These are phyloP conservation scores for Durotheca rogersii DNA, from an alignment of 495 filamentous ascomycete genomes.

Conservation along the genomic window DNA sequence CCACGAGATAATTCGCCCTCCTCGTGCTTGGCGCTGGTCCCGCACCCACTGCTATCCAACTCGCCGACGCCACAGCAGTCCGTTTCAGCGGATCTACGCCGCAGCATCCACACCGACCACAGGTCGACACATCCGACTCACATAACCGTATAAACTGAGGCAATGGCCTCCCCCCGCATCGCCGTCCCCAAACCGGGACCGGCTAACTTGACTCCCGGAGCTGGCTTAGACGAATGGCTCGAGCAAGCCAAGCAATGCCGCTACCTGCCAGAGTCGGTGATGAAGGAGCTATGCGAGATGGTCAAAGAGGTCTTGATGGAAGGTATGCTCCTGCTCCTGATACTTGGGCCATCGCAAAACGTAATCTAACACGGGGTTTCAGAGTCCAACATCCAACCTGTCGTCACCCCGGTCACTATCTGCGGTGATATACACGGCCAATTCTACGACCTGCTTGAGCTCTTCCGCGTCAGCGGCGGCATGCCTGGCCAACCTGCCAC, in stretches of 20 bases:
- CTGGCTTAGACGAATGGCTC: slow-evolving; percentile 94
- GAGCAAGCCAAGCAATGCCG: slow-evolving; percentile 94
- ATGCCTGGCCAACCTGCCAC: slow-evolving; percentile 79
- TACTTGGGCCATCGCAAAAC: background rate
- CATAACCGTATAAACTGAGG: background rate
- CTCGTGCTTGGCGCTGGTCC: background rate
- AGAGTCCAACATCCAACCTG: slow-evolving; percentile 98
- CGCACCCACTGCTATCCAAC: background rate
- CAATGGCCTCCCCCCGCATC: slow-evolving; percentile 27
- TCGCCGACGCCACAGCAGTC: background rate
- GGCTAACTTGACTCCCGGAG: slow-evolving; percentile 75
- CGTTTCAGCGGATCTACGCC: background rate
- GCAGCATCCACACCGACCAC: background rate
- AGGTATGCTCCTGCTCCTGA: slow-evolving; percentile 52
- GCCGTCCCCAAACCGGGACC: slow-evolving; percentile 83
- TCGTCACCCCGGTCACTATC: slow-evolving; percentile 93
- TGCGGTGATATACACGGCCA: slow-evolving; percentile 99
- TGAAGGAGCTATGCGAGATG: slow-evolving; percentile 98
- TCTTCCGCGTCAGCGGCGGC: slow-evolving; percentile 93
- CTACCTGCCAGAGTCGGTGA: slow-evolving; percentile 89
- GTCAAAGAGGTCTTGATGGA: slow-evolving; percentile 99
- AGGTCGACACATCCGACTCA: background rate
- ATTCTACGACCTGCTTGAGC: slow-evolving; percentile 96
- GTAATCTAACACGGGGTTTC: slow-evolving; percentile 8
- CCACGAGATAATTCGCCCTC: background rate